A percentile compares a stretch with the other conserved stretches of the same genome.
Evolutionary conservation across 805 yeast species (phyloP).

Genomic region (Pichia occidentalis): DNA sequence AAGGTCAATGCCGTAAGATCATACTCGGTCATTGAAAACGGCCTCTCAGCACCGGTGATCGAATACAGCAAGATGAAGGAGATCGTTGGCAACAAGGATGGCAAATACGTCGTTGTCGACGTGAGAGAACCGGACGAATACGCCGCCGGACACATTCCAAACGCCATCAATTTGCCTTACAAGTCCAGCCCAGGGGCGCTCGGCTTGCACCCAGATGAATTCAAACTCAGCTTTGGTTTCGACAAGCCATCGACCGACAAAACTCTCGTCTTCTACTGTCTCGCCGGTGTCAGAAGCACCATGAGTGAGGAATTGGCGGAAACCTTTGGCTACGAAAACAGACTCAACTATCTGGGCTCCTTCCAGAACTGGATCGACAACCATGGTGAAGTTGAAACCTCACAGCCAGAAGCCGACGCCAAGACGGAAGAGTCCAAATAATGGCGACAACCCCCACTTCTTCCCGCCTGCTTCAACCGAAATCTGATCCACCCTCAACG

Average conservation of each 20-base stretch:
- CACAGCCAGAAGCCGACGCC: constrained; percentile 3
- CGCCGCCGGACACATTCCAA: constrained; percentile 70
- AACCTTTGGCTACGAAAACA: constrained; percentile 77
- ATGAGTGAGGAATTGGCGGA: constrained; percentile 89
- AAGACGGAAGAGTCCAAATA: constrained; percentile 4
- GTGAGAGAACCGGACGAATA: constrained; percentile 87
- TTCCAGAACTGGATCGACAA: constrained; percentile 73
- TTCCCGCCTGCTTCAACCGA: no score
- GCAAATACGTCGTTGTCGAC: constrained; percentile 61
- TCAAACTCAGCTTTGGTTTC: constrained; percentile 73
- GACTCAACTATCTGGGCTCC: constrained; percentile 85
- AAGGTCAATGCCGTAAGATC: no score
- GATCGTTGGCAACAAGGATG: constrained; percentile 38
- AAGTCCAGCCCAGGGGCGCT: constrained; percentile 91
- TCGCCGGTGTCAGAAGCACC: constrained; percentile 85
- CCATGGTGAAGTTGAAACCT: constrained; percentile 28
- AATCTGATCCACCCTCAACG: no score
- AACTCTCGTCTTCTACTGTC: constrained; percentile 82
- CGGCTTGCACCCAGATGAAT: constrained; percentile 71
- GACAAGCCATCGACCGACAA: constrained; percentile 66
- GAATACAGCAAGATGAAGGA: constrained; percentile 31
- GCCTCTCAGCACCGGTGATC: constrained; percentile 27
- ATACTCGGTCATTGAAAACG: constrained; percentile 27
- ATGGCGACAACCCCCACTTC: not conserved
- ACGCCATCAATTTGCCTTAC: constrained; percentile 81